A percentile compares a stretch with the other conserved stretches of the same genome.
Evolutionary conservation across 331 rosid species (phyloP).

Genomic region (Rosa hybrid): DNA sequence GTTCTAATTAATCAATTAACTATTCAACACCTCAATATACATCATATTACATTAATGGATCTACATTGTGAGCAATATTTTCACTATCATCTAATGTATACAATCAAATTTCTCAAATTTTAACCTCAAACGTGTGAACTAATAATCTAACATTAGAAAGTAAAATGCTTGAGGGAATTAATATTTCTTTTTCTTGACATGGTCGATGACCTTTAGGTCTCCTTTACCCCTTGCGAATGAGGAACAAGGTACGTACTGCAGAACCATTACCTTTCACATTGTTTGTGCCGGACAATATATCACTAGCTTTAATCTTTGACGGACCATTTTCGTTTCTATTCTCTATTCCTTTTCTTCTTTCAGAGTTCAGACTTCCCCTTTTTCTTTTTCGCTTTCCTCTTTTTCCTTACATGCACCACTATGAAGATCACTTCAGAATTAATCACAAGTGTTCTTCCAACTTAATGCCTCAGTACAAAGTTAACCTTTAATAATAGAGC

Average conservation of each 20-base stretch:
- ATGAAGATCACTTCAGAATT: neutral
- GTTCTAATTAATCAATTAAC: neutral
- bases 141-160: too few relatives aligned
- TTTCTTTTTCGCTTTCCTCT: conserved; percentile 13
- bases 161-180: too few relatives aligned
- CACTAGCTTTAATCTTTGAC: conserved; percentile 13
- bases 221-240: neutral
- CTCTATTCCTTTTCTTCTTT: neutral
- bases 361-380: neutral
- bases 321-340: conserved; percentile 16
- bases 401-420: neutral
- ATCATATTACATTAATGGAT: too few relatives aligned
- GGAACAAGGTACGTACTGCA: neutral
- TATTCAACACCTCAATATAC: neutral
- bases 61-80: too few relatives aligned
- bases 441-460: neutral
- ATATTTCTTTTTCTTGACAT: neutral
- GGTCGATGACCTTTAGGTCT: neutral
- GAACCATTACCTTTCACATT: neutral
- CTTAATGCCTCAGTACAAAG: neutral
- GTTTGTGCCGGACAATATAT: neutral
- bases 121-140: too few relatives aligned
- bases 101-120: too few relatives aligned
- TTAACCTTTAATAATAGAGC: neutral
- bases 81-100: too few relatives aligned